Base-by-base conservation (phyloP, 192 early-diverging fungal species). In the Coemansia sp. region DNA sequence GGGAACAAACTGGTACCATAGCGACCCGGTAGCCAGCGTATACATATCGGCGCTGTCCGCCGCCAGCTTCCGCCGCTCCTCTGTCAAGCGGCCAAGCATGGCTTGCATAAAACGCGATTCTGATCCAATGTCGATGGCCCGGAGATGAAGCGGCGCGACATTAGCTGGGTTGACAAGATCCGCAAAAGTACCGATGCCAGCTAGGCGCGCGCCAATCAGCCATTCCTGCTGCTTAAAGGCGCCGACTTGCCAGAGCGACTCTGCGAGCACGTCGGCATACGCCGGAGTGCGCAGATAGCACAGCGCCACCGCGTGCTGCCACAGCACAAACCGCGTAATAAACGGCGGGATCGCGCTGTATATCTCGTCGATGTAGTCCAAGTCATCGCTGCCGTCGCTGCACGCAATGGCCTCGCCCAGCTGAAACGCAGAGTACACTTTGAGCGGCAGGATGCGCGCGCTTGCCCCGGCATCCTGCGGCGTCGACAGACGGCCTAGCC, bases 361-460 rank as follows among this genome's bases (percentile, higher is more conserved):
- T 24, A 80, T 64, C 53, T 72, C 68, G 54, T 80, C 68, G 35
- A 74, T 16, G 35, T 80, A 79, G 16, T 68, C 77, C n/a, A 80
- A 27, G 23, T 80, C 77, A 28, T 46, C 49, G 58, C 27, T 47
- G 35, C 62, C 68, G 6, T 67, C 65, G 23, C 63, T 62, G 19
- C 11, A 51, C 2, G 72, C 68, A 32, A 80, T 64, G 0, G 68
- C 71, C 24, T 74, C 68, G 48, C 77, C 77, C 4, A 73, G 50
- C 3, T 68, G 62, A 32, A 80, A 80, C 19, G 72, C 68, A 3
- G 77, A 60, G 6, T 45, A 25, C 0, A 71, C 35, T 25, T 56
- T 61, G 9, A 80, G 60, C 8, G 77, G 72, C 58, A 80, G 61
- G 24, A 64, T 23, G 3, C 77, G 71, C 22, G 39, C 25, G 0